phyloP scores from a whole-genome alignment of 1,139 yeast genomes.

The Protomyces pachydermus region DNA sequence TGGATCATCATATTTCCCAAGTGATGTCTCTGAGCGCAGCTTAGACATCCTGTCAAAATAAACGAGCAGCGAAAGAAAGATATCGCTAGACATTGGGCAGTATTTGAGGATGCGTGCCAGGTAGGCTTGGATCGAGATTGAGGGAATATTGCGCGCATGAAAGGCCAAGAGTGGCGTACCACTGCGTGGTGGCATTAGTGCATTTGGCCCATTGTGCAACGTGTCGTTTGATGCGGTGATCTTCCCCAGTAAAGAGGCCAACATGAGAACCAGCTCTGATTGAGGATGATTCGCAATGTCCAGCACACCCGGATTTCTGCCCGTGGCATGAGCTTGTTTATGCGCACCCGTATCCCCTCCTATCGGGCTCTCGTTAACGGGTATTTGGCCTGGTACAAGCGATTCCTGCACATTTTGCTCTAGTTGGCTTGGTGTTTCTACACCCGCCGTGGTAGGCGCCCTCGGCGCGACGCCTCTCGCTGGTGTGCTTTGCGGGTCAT shows the following conservation, averaged over 20 bases:
- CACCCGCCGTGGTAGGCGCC: neutral
- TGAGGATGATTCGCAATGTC: slow-evolving; percentile 83
- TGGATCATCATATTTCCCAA: neutral
- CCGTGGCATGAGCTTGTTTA: neutral
- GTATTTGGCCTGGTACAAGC: neutral
- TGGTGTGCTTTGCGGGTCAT: neutral
- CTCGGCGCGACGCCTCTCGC: neutral
- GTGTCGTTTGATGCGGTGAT: slow-evolving; percentile 90
- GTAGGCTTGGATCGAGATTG: slow-evolving; percentile 83
- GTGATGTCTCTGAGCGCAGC: slow-evolving; percentile 25
- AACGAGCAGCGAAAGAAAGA: slow-evolving; percentile 78
- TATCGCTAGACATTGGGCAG: slow-evolving; percentile 97
- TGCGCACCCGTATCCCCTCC: neutral
- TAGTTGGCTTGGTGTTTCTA: neutral
- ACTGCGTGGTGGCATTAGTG: slow-evolving; percentile 24
- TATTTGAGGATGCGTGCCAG: slow-evolving; percentile 84
- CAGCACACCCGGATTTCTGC: slow-evolving; percentile 36
- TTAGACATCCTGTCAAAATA: slow-evolving; percentile 76
- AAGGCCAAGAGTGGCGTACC: slow-evolving; percentile 77
- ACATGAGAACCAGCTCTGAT: slow-evolving; percentile 72
- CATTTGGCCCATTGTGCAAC: slow-evolving; percentile 7
- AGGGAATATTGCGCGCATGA: slow-evolving; percentile 94
- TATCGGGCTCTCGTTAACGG: neutral
- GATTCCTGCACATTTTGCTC: neutral
- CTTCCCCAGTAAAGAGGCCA: slow-evolving; percentile 74